Conservation (phyloP, 1,284 basidiomycete genomes). For the Ceratobasidium papillatum region DNA sequence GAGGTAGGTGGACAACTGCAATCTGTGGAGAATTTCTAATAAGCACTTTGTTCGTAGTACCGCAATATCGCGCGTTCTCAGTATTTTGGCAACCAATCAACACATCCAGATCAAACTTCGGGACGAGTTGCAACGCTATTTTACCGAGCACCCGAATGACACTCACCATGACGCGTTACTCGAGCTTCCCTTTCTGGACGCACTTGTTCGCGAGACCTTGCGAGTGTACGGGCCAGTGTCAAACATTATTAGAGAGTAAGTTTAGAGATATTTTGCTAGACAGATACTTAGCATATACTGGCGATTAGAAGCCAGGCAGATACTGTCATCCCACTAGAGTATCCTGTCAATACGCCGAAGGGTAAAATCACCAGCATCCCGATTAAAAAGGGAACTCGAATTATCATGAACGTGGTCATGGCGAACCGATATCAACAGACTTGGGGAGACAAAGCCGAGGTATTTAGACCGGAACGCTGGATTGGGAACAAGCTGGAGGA, state of each 20-base stretch:
- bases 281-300: no score
- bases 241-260: slow-evolving; percentile 65
- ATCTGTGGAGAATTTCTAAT: no score
- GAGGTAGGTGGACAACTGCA: neutral
- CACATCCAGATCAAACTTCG: slow-evolving; percentile 67
- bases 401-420: slow-evolving; percentile 41
- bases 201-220: slow-evolving; percentile 73
- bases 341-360: neutral
- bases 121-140: slow-evolving; percentile 57
- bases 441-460: slow-evolving; percentile 17
- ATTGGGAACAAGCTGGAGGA: slow-evolving; percentile 16
- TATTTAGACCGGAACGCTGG: slow-evolving; percentile 21
- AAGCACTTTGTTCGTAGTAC: slow-evolving; percentile 56
- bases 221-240: slow-evolving; percentile 72
- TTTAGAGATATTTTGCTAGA: neutral
- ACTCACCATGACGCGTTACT: slow-evolving; percentile 50
- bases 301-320: slow-evolving; percentile 1
- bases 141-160: slow-evolving; percentile 46
- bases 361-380: slow-evolving; percentile 6
- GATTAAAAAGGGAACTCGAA: slow-evolving; percentile 7
- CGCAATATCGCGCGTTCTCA: slow-evolving; percentile 76
- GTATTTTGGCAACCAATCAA: slow-evolving; percentile 66
- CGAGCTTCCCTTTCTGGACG: slow-evolving; percentile 64
- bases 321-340: slow-evolving; percentile 4
- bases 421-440: slow-evolving; percentile 47